Conservation (phyloP, 1,284 basidiomycete species). For the Leccinum subspadiceum region DNA sequence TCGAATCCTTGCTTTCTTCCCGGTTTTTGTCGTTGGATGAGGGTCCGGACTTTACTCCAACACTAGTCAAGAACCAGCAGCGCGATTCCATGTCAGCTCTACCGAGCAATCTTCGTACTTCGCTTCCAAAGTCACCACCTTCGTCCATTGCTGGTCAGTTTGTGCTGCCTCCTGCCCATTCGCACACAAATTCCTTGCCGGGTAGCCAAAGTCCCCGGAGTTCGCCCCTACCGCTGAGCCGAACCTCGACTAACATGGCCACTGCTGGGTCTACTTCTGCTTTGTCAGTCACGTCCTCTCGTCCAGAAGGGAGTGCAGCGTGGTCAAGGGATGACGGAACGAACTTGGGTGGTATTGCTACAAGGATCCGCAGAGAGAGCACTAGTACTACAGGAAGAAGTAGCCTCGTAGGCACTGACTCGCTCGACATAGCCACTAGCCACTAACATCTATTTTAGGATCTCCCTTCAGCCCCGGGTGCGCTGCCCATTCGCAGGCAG, state of each 20-base stretch:
- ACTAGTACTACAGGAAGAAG: constrained; percentile 35
- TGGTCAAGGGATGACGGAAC: constrained; percentile 41
- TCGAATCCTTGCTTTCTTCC: constrained; percentile 70
- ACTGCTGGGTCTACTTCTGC: constrained; percentile 37
- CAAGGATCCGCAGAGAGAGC: constrained; percentile 45
- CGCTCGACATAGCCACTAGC: constrained; percentile 15
- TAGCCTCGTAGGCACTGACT: constrained; percentile 30
- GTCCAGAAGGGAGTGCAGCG: constrained; percentile 35
- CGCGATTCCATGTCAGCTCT: constrained; percentile 48
- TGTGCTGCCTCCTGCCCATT: constrained; percentile 45
- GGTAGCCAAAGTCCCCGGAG: constrained; percentile 35
- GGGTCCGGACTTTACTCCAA: constrained; percentile 61
- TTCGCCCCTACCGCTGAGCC: constrained; percentile 37
- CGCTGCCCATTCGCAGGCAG: constrained; percentile 54
- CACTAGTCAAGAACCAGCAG: constrained; percentile 54
- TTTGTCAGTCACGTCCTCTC: constrained; percentile 39
- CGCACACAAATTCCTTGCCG: constrained; percentile 36
- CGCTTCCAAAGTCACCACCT: constrained; percentile 43
- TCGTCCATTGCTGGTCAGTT: constrained; percentile 54
- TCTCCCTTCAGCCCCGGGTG: constrained; percentile 40
- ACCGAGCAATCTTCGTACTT: constrained; percentile 45
- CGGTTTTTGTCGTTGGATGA: constrained; percentile 63
- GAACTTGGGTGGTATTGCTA: constrained; percentile 31
- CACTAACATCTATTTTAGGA: constrained; percentile 24
- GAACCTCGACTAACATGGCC: constrained; percentile 31